Percentiles rank a stretch among this genome's conserved stretches.
Conservation (phyloP, 257 asterid species). For the Linderniella brevidens region DNA sequence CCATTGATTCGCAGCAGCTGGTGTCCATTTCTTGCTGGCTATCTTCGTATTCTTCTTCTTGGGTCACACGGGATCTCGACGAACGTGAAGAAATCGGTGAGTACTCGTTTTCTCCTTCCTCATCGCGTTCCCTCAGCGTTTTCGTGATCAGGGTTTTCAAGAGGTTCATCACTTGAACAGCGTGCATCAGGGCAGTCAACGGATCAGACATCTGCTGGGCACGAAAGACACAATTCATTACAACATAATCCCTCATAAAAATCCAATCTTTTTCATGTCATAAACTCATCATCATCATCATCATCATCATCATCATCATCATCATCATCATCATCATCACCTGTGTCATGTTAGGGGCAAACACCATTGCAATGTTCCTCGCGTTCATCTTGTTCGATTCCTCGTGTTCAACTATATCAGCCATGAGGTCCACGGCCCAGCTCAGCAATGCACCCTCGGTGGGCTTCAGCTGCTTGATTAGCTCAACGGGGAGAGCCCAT, state of each 20-base stretch:
- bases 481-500: constrained; percentile 74
- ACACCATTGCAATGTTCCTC: constrained; percentile 90
- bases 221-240: not conserved
- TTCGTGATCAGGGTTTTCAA: constrained; percentile 66
- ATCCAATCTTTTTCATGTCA: not conserved
- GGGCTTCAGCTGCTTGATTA: constrained; percentile 59
- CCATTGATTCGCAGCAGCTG: constrained; percentile 51
- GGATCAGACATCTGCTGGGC: constrained; percentile 80
- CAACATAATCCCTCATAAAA: not conserved
- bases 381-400: constrained; percentile 91
- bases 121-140: constrained; percentile 63
- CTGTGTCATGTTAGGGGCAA: constrained; percentile 83
- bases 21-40: constrained; percentile 76
- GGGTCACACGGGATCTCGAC: constrained; percentile 25
- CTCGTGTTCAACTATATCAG: constrained; percentile 90
- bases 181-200: constrained; percentile 92
- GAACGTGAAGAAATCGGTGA: constrained; percentile 55
- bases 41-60: constrained; percentile 13
- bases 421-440: constrained; percentile 97
- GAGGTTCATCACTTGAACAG: constrained; percentile 97
- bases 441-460: constrained; percentile 61
- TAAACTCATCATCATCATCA: constrained; percentile 16
- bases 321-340: constrained; percentile 27
- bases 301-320: not conserved
- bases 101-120: constrained; percentile 32